Base-by-base conservation (phyloP, 2,329 filamentous ascomycete species). In the Fusarium nanum region DNA sequence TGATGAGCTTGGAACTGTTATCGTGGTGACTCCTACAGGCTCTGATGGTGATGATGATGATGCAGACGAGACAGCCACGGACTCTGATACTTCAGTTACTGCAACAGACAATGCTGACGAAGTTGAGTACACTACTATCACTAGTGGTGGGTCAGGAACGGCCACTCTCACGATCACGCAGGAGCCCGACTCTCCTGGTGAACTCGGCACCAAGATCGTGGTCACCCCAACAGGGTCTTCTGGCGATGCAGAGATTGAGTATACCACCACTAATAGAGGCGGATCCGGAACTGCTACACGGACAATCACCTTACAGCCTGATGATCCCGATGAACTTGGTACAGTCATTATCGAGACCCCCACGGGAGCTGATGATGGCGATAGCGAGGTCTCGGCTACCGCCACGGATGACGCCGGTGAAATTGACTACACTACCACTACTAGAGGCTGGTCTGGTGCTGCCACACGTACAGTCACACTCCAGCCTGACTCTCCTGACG, bases 301-400 rank as follows among this genome's bases (percentile, higher is more conserved):
- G 3, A 66, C 64, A 2, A 14, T 64, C 4, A 64, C 60, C 10
- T 27, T 23, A 7, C 63, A 54, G 8, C 41, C 60, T n/a, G 56
- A 57, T 5, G 48, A 23, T 3, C 46, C 54, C 2, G 37, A n/a
- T 8, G 44, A 28, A 5, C 12, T 46, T 4, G 64, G 59, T 2
- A 68, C 64, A 1, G 27, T 68, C 3, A 6, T 68, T 0, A 54
- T 68, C 3, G 47, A 67, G 8, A 63, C 48, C 3, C 65, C 65
- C 1, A 32, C n/a, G 8, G 32, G 32, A 34, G 32, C 32, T 34
- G 6, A 30, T 18, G 20, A 22, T 10, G 9, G 9, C 8, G 16
- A 34, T 5, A 6, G 10, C 6, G 32, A 18, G 32, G 9, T 8
- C 32, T 34, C 32, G 5, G 44, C 23, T 18, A 48, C 46, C 9